A percentile compares a stretch with the other conserved stretches of the same genome.
phyloP scores from a whole-genome alignment of 768 basidiomycete genomes.

The Phlebiopsis flavidoalba region DNA sequence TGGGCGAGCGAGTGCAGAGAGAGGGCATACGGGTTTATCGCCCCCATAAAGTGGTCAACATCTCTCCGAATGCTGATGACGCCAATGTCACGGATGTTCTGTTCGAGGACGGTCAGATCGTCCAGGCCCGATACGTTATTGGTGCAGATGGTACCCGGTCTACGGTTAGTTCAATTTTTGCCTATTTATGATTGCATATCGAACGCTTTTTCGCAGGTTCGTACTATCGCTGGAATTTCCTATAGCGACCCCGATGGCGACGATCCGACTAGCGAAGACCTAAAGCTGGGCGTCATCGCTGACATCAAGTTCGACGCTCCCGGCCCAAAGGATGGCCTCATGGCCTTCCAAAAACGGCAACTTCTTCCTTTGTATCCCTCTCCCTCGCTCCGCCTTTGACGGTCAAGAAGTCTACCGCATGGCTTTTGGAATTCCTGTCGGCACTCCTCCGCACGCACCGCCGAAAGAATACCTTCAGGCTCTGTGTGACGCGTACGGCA shows the following conservation, averaged over 20 bases:
- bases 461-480: conserved; percentile 38
- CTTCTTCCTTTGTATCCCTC: conserved; percentile 31
- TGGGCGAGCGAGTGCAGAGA: conserved; percentile 29
- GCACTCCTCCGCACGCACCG: conserved; percentile 33
- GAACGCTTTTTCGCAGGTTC: conserved; percentile 31
- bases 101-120: conserved; percentile 41
- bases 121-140: conserved; percentile 41
- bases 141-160: conserved; percentile 50
- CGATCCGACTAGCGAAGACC: conserved; percentile 13
- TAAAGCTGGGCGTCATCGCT: conserved; percentile 40
- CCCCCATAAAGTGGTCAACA: conserved; percentile 35
- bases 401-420: conserved; percentile 33
- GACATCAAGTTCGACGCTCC: conserved; percentile 31
- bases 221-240: conserved; percentile 33
- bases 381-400: conserved; percentile 26
- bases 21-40: conserved; percentile 30
- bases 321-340: conserved; percentile 19
- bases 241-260: conserved; percentile 39
- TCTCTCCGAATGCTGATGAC: conserved; percentile 28
- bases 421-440: conserved; percentile 33
- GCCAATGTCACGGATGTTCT: conserved; percentile 31
- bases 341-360: conserved; percentile 26
- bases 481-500: conserved; percentile 37
- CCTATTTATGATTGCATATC: not conserved
- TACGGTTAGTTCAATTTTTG: conserved; percentile 25